Conservation (phyloP, 2,329 filamentous ascomycete species). For the Helminthosporium solani region DNA sequence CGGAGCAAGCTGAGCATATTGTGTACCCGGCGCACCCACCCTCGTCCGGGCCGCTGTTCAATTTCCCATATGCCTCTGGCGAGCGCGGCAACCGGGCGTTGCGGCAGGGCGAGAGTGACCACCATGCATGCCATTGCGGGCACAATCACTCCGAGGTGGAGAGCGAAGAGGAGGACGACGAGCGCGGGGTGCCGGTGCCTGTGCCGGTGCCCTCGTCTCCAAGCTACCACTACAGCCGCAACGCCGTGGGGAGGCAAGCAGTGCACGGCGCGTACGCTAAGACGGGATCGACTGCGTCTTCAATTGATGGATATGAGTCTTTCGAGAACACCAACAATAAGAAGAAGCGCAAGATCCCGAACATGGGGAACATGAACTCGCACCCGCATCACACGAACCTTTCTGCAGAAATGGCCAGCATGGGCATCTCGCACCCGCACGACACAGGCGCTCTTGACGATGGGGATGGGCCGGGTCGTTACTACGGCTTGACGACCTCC, state of each 20-base stretch:
- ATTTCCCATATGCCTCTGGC: constrained; percentile 56
- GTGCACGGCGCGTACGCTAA: constrained; percentile 35
- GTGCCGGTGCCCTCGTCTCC: constrained; percentile 44
- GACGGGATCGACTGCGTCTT: constrained; percentile 63
- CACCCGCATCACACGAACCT: constrained; percentile 59
- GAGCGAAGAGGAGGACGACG: constrained; percentile 59
- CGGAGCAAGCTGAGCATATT: constrained; percentile 79
- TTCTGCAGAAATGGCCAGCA: constrained; percentile 64
- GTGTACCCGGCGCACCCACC: constrained; percentile 77
- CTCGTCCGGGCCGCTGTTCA: constrained; percentile 72
- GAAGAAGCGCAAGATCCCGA: constrained; percentile 97
- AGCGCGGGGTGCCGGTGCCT: constrained; percentile 44
- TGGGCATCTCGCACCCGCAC: constrained; percentile 57
- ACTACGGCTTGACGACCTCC: constrained; percentile 58
- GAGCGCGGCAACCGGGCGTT: constrained; percentile 31
- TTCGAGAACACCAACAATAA: constrained; percentile 99
- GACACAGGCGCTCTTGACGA: constrained; percentile 49
- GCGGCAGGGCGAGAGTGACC: constrained; percentile 55
- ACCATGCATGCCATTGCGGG: constrained; percentile 49
- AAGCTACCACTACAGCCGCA: constrained; percentile 41
- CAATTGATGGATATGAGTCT: constrained; percentile 87
- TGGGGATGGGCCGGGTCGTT: constrained; percentile 50
- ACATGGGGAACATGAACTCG: constrained; percentile 69
- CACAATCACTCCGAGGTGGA: constrained; percentile 54
- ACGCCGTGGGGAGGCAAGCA: constrained; percentile 26